Conservation (phyloP, 2,329 filamentous ascomycete species). For the Nigrospora oryzae region DNA sequence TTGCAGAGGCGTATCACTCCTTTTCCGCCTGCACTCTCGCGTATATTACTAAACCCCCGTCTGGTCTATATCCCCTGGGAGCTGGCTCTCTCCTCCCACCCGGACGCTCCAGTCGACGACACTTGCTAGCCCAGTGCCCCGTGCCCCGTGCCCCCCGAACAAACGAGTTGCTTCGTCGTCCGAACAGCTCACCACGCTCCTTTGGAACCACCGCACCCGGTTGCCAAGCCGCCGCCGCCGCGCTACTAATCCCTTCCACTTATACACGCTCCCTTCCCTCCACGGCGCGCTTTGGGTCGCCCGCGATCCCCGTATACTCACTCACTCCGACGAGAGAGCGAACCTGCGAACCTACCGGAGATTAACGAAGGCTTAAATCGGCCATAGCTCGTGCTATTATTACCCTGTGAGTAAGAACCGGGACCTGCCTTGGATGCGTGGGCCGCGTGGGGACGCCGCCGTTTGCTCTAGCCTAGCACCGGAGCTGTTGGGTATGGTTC, state of each 20-base stretch:
- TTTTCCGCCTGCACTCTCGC: constrained; percentile 27
- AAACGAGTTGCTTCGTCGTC: constrained; percentile 33
- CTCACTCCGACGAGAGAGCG: not conserved
- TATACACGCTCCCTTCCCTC: constrained; percentile 8
- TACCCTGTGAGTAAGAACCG: constrained; percentile 30
- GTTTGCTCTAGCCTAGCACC: constrained; percentile 13
- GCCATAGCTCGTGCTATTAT: constrained; percentile 25
- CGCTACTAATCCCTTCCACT: constrained; percentile 10
- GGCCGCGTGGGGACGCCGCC: constrained; percentile 18
- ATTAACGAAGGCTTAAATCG: constrained; percentile 17
- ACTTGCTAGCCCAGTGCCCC: no score
- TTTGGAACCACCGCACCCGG: constrained; percentile 13
- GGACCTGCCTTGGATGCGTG: constrained; percentile 25
- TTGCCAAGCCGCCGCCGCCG: constrained; percentile 1
- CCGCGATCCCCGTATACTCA: not conserved
- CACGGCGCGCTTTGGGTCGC: constrained; percentile 6
- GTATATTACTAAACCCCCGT: constrained; percentile 29
- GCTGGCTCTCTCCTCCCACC: constrained; percentile 43
- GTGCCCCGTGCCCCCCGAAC: constrained; percentile 4
- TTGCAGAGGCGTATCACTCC: constrained; percentile 38
- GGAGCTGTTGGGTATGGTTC: constrained; percentile 17
- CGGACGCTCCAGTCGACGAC: constrained; percentile 25
- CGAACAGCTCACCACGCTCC: constrained; percentile 34
- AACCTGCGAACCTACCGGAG: constrained; percentile 21
- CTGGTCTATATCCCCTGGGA: constrained; percentile 38